phyloP scores from a whole-genome alignment of 192 early-diverging fungal species.

The Backusella psychrophila region DNA sequence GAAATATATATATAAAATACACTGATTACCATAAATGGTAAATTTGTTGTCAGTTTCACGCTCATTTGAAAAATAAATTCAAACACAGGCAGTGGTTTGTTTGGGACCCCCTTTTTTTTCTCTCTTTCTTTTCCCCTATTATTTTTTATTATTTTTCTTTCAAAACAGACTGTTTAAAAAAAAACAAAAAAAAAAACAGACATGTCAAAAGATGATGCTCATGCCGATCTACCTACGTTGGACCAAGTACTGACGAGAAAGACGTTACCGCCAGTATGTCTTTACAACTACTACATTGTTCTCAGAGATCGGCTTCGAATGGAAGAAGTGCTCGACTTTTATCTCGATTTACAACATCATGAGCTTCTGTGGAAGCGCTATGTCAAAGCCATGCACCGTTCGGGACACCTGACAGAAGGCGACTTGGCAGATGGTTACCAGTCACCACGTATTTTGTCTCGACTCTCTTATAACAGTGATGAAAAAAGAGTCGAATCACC shows the following conservation, averaged over 20 bases:
- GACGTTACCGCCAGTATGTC: slow-evolving; percentile 67
- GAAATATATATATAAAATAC: neutral
- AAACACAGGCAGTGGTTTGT: neutral
- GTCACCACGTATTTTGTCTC: slow-evolving; percentile 27
- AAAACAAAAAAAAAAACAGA: neutral
- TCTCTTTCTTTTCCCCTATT: neutral
- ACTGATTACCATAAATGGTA: neutral
- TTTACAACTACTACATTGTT: slow-evolving; percentile 77
- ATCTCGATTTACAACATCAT: slow-evolving; percentile 69
- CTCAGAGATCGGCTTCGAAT: slow-evolving; percentile 64
- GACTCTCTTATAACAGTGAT: slow-evolving; percentile 23
- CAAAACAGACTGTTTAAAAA: neutral
- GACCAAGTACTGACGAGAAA: slow-evolving; percentile 67
- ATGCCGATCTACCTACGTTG: slow-evolving; percentile 57
- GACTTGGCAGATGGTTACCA: slow-evolving; percentile 32
- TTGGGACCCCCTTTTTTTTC: neutral
- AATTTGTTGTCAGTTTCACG: neutral
- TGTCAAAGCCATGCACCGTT: slow-evolving; percentile 38
- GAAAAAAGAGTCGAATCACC: neutral
- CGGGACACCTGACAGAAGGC: slow-evolving; percentile 27
- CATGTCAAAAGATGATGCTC: slow-evolving; percentile 6
- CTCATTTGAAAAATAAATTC: neutral
- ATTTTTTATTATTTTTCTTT: neutral
- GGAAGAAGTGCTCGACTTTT: slow-evolving; percentile 76
- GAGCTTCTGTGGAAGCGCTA: slow-evolving; percentile 65